Evolutionary conservation across 2,329 filamentous ascomycete species (phyloP).

Genomic region (Botrytis fabae): DNA sequence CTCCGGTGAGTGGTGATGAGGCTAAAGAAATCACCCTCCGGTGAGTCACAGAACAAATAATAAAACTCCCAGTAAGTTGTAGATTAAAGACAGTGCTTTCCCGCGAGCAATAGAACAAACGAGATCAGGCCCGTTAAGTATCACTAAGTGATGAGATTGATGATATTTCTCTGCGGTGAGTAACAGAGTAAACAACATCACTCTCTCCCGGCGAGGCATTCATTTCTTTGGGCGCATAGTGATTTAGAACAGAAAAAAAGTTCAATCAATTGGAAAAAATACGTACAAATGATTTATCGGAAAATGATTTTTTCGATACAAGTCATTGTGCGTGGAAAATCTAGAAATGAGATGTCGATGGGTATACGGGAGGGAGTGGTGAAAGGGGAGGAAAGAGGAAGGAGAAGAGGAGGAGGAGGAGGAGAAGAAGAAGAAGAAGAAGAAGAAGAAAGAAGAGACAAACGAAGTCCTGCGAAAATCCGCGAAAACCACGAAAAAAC

Average conservation of each 20-base stretch:
- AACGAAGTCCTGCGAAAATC: background rate
- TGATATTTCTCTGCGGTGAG: too few relatives aligned
- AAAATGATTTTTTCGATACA: background rate
- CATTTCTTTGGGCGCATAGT: too few relatives aligned
- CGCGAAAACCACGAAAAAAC: too few relatives aligned
- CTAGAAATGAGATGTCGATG: background rate
- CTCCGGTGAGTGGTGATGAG: too few relatives aligned
- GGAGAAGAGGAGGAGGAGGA: background rate
- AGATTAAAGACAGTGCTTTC: fast-evolving
- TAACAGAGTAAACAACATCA: fast-evolving
- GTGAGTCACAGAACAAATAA: too few relatives aligned
- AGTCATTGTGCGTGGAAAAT: background rate
- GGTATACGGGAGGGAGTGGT: background rate
- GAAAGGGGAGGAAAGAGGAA: background rate
- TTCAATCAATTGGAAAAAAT: background rate
- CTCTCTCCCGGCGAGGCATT: background rate
- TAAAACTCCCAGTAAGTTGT: background rate
- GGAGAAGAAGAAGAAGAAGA: background rate
- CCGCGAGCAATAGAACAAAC: too few relatives aligned
- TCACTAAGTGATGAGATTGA: background rate
- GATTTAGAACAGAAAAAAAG: too few relatives aligned
- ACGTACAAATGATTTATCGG: background rate
- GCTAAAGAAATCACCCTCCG: too few relatives aligned
- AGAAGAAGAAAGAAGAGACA: background rate
- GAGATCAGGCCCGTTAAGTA: too few relatives aligned